These are phyloP conservation scores for Termitomyces sp. DNA, from an alignment of 768 basidiomycete species.

Conservation along the genomic window DNA sequence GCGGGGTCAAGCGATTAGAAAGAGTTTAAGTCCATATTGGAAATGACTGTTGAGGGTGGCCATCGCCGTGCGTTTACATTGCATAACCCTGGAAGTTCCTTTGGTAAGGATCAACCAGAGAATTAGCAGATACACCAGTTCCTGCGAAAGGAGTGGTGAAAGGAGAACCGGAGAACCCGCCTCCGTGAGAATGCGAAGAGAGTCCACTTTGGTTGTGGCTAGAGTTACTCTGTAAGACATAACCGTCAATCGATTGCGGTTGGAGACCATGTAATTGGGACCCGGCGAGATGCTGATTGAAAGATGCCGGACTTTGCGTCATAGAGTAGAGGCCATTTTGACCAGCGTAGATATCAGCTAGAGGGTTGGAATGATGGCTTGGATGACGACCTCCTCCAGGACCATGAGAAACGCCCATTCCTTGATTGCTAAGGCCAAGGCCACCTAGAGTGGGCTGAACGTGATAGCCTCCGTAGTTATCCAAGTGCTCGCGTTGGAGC, in stretches of 20 bases:
- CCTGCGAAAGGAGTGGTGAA: constrained; percentile 50
- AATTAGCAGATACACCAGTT: constrained; percentile 42
- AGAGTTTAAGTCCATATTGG: constrained; percentile 28
- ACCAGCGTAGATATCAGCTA: constrained; percentile 62
- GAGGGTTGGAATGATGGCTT: constrained; percentile 42
- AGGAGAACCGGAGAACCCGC: constrained; percentile 54
- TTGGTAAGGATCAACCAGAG: constrained; percentile 73
- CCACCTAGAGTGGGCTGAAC: constrained; percentile 57
- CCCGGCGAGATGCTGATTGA: constrained; percentile 49
- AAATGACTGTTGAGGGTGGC: constrained; percentile 18
- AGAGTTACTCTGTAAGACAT: constrained; percentile 72
- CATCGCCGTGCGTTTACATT: constrained; percentile 49
- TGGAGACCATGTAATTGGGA: constrained; percentile 57
- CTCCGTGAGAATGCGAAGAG: constrained; percentile 51
- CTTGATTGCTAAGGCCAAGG: constrained; percentile 53
- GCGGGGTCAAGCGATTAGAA: constrained; percentile 29
- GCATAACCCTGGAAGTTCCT: constrained; percentile 60
- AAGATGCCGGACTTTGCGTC: constrained; percentile 47
- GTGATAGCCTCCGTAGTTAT: constrained; percentile 56
- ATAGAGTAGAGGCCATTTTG: constrained; percentile 61
- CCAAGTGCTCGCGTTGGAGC: constrained; percentile 89
- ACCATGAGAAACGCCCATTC: constrained; percentile 35
- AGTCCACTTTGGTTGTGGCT: constrained; percentile 55
- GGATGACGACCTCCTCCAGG: constrained; percentile 49
- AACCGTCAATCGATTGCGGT: constrained; percentile 73